Percentiles rank a stretch among this genome's conserved stretches.
Evolutionary conservation across 345 rosid genomes (phyloP).

Genomic region (Physaria fendleri): DNA sequence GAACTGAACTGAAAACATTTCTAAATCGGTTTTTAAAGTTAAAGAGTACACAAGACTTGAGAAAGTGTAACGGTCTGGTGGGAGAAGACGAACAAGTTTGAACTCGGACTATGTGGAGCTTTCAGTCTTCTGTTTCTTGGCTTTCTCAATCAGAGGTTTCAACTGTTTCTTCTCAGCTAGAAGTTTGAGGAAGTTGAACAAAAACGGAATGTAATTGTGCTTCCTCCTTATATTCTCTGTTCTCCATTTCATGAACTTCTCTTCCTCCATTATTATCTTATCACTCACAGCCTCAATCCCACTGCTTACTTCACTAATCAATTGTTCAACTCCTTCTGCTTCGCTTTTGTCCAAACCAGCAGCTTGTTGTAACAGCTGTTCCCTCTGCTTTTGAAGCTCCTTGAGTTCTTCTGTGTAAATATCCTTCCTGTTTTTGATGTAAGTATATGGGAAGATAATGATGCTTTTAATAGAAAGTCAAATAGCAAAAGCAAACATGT

Average conservation of each 20-base stretch:
- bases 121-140: slow-evolving; percentile 84
- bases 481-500: too few species aligned
- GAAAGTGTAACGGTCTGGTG: not conserved
- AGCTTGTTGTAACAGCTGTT: slow-evolving; percentile 68
- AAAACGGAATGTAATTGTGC: slow-evolving; percentile 93
- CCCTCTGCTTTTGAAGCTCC: slow-evolving; percentile 81
- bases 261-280: slow-evolving; percentile 92
- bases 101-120: too few species aligned
- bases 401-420: slow-evolving; percentile 76
- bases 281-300: slow-evolving; percentile 74
- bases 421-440: slow-evolving; percentile 82
- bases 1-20: too few species aligned
- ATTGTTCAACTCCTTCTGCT: slow-evolving; percentile 47
- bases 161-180: slow-evolving; percentile 99
- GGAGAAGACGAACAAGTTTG: slow-evolving; percentile 2
- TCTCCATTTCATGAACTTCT: slow-evolving; percentile 93
- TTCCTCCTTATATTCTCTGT: slow-evolving; percentile 90
- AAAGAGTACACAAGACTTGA: slow-evolving; percentile 5
- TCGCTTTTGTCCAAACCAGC: slow-evolving; percentile 40
- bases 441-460: too few species aligned
- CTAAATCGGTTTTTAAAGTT: too few species aligned
- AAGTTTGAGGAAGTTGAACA: slow-evolving; percentile 92
- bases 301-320: slow-evolving; percentile 61
- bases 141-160: slow-evolving; percentile 95
- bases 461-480: too few species aligned